Evolutionary conservation across 2,329 filamentous ascomycete genomes (phyloP).

Genomic region (Ophiostoma ips): DNA sequence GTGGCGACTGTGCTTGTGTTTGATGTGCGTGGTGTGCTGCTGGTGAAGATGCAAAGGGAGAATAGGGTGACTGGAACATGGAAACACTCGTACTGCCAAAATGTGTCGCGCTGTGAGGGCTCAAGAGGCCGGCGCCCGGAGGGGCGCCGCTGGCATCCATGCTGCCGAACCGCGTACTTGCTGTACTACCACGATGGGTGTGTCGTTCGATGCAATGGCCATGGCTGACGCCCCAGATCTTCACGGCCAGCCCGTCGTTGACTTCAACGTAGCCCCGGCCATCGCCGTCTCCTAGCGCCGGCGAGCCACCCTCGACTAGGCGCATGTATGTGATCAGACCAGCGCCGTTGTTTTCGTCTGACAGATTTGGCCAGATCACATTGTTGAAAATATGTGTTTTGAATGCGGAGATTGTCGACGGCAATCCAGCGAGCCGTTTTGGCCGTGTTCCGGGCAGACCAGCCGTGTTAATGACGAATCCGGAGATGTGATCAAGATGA

Average conservation of each 20-base stretch:
- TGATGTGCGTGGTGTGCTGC: not conserved
- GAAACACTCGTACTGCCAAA: no score
- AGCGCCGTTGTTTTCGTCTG: conserved; percentile 88
- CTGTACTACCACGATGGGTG: conserved; percentile 47
- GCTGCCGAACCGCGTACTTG: conserved; percentile 35
- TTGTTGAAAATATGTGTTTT: conserved; percentile 97
- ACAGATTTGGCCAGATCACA: conserved; percentile 92
- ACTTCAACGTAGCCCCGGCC: conserved; percentile 76
- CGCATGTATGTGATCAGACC: conserved; percentile 84
- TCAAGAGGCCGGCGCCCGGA: not conserved
- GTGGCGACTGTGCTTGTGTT: not conserved
- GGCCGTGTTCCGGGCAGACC: conserved; percentile 66
- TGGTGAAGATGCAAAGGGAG: not conserved
- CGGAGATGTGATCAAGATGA: conserved; percentile 89
- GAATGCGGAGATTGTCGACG: conserved; percentile 79
- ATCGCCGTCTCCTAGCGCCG: conserved; percentile 66
- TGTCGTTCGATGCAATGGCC: conserved; percentile 73
- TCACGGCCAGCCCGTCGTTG: conserved; percentile 77
- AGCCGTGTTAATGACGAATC: conserved; percentile 86
- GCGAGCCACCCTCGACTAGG: conserved; percentile 76
- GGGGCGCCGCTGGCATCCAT: conserved; percentile 26
- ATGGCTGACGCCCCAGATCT: conserved; percentile 77
- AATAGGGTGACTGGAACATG: not conserved
- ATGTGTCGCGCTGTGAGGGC: not conserved
- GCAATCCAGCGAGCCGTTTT: conserved; percentile 75